phyloP scores from a whole-genome alignment of 2,329 filamentous ascomycete species.

The Aspergillus texensis region DNA sequence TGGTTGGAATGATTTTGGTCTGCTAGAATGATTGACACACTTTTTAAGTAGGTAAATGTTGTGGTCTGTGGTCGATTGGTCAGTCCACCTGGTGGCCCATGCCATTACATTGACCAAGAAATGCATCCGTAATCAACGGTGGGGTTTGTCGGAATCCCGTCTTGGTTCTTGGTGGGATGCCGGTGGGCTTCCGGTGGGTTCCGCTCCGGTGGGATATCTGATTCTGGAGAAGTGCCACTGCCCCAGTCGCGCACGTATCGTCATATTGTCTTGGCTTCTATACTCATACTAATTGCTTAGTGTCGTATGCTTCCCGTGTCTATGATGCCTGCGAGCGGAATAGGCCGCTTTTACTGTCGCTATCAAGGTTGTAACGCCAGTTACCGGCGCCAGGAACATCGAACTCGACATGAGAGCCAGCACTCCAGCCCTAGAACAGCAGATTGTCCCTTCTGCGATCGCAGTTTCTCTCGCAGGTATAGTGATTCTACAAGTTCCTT shows the following conservation, averaged over 20 bases:
- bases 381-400: slow-evolving; percentile 24
- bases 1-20: background rate
- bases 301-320: background rate
- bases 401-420: slow-evolving; percentile 17
- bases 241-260: too few relatives aligned
- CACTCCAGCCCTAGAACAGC: slow-evolving; percentile 11
- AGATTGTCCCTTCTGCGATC: slow-evolving; percentile 19
- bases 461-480: slow-evolving; percentile 20
- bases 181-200: slow-evolving; percentile 6
- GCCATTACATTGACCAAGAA: too few relatives aligned
- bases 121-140: background rate
- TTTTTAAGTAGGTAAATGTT: background rate
- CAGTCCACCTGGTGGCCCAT: too few relatives aligned
- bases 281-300: background rate
- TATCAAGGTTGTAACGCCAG: slow-evolving; percentile 14
- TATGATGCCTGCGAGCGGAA: background rate
- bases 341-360: slow-evolving; percentile 10
- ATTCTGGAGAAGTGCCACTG: background rate
- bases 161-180: background rate
- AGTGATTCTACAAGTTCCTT: background rate
- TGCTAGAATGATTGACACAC: background rate
- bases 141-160: background rate
- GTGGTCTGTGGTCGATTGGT: background rate
- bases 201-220: background rate
- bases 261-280: background rate